A percentile compares a stretch with the other conserved stretches of the same genome.
These are phyloP conservation scores for Trichoderma semiorbis DNA, from an alignment of 2,329 filamentous ascomycete species.

Conservation along the genomic window DNA sequence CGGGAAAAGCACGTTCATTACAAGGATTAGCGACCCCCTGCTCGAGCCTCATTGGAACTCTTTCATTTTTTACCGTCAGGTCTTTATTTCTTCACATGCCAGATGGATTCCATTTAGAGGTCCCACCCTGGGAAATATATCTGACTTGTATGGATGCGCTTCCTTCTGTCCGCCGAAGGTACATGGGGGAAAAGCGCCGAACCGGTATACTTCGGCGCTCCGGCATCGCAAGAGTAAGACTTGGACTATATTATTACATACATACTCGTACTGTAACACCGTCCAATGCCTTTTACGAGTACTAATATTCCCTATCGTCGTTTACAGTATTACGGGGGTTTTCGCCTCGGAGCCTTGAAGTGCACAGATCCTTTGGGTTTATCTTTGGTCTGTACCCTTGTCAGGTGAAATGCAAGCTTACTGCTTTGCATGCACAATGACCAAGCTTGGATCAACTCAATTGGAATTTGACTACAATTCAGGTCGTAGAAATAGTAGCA, in stretches of 20 bases:
- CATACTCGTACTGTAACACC: background rate
- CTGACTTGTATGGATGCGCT: background rate
- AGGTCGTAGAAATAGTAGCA: background rate
- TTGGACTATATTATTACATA: background rate
- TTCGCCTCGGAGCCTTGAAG: background rate
- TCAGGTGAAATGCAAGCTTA: background rate
- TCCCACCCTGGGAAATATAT: background rate
- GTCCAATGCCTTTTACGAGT: background rate
- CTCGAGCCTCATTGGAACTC: background rate
- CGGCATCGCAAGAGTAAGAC: background rate
- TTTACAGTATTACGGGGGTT: background rate
- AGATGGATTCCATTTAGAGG: background rate
- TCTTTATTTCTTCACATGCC: background rate
- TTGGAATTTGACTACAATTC: background rate
- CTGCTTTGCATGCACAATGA: background rate
- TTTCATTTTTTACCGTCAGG: background rate
- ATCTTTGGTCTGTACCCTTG: background rate
- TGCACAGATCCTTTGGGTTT: background rate
- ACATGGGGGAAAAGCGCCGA: background rate
- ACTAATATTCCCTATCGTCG: background rate
- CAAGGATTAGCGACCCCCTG: background rate
- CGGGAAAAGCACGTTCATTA: background rate
- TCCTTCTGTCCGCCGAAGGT: background rate
- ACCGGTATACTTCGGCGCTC: background rate
- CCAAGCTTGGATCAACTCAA: background rate